These are phyloP conservation scores for Alloascoidea hylecoeti DNA, from an alignment of 805 yeast genomes.

Conservation along the genomic window DNA sequence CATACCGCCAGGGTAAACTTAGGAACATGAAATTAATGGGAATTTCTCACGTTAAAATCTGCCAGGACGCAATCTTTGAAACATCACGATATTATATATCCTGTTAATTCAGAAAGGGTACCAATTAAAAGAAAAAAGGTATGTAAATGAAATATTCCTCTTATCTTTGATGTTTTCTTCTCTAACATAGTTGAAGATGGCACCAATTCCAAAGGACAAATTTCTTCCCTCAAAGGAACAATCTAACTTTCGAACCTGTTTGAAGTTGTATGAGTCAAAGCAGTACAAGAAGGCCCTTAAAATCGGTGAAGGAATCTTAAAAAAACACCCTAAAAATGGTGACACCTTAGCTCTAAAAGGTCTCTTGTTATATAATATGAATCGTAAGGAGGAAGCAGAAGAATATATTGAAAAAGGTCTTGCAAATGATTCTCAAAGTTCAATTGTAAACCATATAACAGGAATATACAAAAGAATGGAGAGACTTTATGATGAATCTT, in stretches of 20 bases:
- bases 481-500: constrained; percentile 61
- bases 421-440: constrained; percentile 41
- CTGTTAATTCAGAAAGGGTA: too few relatives aligned
- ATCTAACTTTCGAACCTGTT: constrained; percentile 63
- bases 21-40: too few relatives aligned
- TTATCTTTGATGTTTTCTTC: too few relatives aligned
- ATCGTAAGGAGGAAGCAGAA: constrained; percentile 51
- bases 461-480: constrained; percentile 71
- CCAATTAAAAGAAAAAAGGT: too few relatives aligned
- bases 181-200: too few relatives aligned
- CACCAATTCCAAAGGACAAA: constrained; percentile 13
- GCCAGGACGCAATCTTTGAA: too few relatives aligned
- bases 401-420: constrained; percentile 46
- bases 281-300: constrained; percentile 81
- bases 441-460: constrained; percentile 70
- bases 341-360: constrained; percentile 84
- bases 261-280: constrained; percentile 69
- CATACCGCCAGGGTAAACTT: too few relatives aligned
- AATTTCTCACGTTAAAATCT: too few relatives aligned
- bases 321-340: constrained; percentile 62
- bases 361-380: constrained; percentile 40
- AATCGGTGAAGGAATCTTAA: constrained; percentile 57
- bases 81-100: too few relatives aligned
- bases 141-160: too few relatives aligned
- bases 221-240: constrained; percentile 45